These are phyloP conservation scores for Suillus fuscotomentosus DNA, from an alignment of 768 basidiomycete species.

Conservation along the genomic window DNA sequence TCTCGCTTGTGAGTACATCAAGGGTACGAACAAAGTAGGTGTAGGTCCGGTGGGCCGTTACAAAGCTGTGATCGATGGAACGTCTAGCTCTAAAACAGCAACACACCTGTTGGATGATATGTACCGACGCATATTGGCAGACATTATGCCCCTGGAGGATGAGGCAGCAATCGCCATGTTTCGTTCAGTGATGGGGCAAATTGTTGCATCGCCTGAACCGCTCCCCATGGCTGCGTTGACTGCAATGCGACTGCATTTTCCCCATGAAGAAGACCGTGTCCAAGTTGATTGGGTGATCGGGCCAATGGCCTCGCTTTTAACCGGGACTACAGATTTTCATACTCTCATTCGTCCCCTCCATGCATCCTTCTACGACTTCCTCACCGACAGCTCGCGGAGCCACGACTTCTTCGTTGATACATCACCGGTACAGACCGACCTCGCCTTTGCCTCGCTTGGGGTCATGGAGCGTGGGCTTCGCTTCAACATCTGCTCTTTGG, in stretches of 20 bases:
- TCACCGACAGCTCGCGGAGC: constrained; percentile 12
- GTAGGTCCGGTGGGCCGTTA: too few species aligned
- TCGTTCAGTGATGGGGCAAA: not conserved
- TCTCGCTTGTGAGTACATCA: constrained; percentile 12
- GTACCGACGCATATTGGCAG: not conserved
- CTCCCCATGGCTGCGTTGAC: not conserved
- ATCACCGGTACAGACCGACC: not conserved
- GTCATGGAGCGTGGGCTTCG: constrained; percentile 25
- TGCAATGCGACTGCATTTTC: not conserved
- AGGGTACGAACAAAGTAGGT: too few species aligned
- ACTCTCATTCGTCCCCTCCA: constrained; percentile 18
- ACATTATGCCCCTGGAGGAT: not conserved
- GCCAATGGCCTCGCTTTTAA: constrained; percentile 4
- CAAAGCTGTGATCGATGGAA: not conserved
- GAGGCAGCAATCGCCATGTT: not conserved
- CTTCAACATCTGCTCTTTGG: constrained; percentile 8
- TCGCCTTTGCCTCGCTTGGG: constrained; percentile 19
- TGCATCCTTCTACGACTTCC: constrained; percentile 27
- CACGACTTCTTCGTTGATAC: constrained; percentile 11
- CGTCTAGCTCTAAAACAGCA: not conserved
- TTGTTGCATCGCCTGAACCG: not conserved
- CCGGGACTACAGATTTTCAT: not conserved
- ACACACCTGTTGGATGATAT: constrained; percentile 3
- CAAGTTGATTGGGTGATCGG: not conserved
- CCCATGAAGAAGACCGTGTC: too few species aligned